Evolutionary conservation across 2,329 filamentous ascomycete species (phyloP), one percentile per base, ranked within the genome.

Genomic region (Neonectria punicea): DNA sequence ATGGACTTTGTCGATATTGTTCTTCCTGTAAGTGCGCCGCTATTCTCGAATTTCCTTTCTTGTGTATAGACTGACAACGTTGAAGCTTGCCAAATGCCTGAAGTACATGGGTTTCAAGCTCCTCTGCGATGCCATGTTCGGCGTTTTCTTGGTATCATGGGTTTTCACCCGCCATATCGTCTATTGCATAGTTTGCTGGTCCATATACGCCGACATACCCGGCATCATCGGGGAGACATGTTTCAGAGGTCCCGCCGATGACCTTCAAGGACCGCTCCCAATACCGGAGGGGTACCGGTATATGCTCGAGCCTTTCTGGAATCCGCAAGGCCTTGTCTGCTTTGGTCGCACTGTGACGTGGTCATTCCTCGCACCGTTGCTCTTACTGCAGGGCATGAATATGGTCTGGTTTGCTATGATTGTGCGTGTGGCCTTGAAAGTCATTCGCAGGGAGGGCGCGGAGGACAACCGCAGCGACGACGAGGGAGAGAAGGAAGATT

Each of bases 1-100:
- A 98, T 98, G 93, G 95, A 98, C 75, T 85, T 97, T 51, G 93
- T 96, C 46, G 95, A 98, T 76, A 85, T 97, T 53, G 85, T 97
- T 67, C 85, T 98, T 47, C 92, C 94, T 51, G 93, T 97, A 83
- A 77, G 90, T 30, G 30, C 28, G n/a, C 16, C 10, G n/a, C 49
- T 30, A 9, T 32, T 20, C 10, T 10, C 16, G 7, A 36, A 14
- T 22, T 2, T 9, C 30, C n/a, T 13, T 20, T 34, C 18, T 34
- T n/a, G 11, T 14, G 10, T 9, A 32, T 18, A 34, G 10, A n/a
- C 32, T 60, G 13, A 64, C 53, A 34, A 25, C 61, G 58, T 39
- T n/a, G 8, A 66, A 97, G 93, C 82, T 89, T 22, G 95, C 95
- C 70, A 98, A 98, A 80, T 92, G 94, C 74, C 87, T 98, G 70